A percentile compares a stretch with the other conserved stretches of the same genome.
phyloP scores from a whole-genome alignment of 768 basidiomycete species.

The Podaxis rugospora region DNA sequence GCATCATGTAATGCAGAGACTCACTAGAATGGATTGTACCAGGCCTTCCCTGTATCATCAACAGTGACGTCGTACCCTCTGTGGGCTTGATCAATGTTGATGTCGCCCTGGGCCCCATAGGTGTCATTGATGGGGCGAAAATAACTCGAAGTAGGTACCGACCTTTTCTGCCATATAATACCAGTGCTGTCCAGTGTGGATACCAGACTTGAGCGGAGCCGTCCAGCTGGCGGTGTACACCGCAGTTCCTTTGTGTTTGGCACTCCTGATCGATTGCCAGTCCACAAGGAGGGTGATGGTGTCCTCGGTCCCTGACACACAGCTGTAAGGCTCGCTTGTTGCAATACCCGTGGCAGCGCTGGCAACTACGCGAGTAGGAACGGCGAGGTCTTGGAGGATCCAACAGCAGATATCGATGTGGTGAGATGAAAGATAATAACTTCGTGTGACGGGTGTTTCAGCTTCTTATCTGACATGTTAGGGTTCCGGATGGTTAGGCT shows the following conservation, averaged over 20 bases:
- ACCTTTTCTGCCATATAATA: conserved; percentile 95
- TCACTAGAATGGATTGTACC: conserved; percentile 91
- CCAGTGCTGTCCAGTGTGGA: conserved; percentile 90
- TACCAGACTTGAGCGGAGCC: conserved; percentile 83
- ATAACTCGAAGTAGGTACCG: neutral
- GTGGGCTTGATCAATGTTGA: conserved; percentile 89
- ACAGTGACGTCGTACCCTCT: conserved; percentile 88
- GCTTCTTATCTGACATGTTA: neutral
- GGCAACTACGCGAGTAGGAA: conserved; percentile 83
- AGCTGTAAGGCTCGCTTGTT: conserved; percentile 84
- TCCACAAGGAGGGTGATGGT: conserved; percentile 94
- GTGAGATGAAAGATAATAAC: conserved; percentile 93
- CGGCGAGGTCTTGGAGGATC: conserved; percentile 72
- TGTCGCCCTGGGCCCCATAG: conserved; percentile 63
- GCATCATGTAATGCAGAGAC: conserved; percentile 24
- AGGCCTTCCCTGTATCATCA: conserved; percentile 80
- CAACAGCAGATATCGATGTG: conserved; percentile 89
- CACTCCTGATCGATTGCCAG: conserved; percentile 79
- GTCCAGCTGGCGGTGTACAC: conserved; percentile 97
- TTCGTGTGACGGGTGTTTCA: conserved; percentile 20
- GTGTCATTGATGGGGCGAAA: conserved; percentile 3
- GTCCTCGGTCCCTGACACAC: conserved; percentile 84
- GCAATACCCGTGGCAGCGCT: conserved; percentile 91
- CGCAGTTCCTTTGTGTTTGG: conserved; percentile 76
- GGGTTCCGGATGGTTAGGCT: neutral